These are phyloP conservation scores for Beauveria brongniartii DNA, from an alignment of 2,329 filamentous ascomycete genomes.

Conservation along the genomic window DNA sequence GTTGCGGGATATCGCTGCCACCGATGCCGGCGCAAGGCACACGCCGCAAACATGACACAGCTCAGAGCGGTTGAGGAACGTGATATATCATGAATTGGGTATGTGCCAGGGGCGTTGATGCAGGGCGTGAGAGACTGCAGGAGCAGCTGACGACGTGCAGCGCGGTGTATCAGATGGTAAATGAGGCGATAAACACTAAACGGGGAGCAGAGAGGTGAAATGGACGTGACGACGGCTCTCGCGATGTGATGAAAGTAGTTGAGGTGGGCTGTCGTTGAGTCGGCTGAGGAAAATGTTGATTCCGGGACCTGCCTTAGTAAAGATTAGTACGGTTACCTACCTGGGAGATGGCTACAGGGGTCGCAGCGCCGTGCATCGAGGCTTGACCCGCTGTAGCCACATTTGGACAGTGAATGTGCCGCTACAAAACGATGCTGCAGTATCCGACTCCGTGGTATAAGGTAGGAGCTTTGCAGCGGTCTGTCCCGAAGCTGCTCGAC, in stretches of 20 bases:
- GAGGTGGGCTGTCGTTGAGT: not conserved
- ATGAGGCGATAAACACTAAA: not conserved
- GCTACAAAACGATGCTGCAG: not conserved
- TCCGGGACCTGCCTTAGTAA: not conserved
- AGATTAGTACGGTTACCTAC: too few relatives aligned
- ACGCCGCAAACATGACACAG: not conserved
- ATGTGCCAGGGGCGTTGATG: not conserved
- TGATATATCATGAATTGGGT: not conserved
- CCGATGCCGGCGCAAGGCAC: not conserved
- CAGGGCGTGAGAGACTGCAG: not conserved
- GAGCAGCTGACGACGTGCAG: not conserved
- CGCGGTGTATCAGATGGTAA: too few relatives aligned
- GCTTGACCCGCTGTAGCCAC: not conserved
- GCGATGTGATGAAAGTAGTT: not conserved
- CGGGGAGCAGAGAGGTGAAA: not conserved
- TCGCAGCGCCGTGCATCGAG: not conserved
- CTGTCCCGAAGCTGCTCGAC: not conserved
- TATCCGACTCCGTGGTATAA: too few relatives aligned
- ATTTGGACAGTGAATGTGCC: not conserved
- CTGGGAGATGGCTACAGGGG: not conserved
- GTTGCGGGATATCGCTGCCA: not conserved
- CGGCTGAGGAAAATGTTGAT: constrained; percentile 4
- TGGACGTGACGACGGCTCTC: not conserved
- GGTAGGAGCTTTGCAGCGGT: not conserved
- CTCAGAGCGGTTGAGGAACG: not conserved